Evolutionary conservation across 148 eudicot genomes (phyloP).

Genomic region (Heliosperma pusillum): DNA sequence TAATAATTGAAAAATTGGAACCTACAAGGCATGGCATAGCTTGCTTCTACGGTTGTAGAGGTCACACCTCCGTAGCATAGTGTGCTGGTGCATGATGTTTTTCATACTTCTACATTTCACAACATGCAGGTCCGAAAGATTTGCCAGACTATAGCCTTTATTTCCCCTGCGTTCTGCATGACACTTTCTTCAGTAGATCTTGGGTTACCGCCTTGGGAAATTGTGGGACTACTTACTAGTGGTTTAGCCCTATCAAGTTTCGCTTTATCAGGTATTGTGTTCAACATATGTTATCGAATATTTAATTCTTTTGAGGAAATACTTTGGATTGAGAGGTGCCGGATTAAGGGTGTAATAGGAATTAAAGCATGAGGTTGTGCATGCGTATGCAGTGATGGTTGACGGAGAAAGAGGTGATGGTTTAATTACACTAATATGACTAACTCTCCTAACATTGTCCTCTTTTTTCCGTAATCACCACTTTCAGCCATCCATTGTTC

Average conservation of each 20-base stretch:
- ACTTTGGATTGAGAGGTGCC: not conserved
- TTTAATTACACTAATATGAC: not conserved
- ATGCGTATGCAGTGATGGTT: not conserved
- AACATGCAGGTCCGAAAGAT: constrained; percentile 74
- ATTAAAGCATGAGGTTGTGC: not conserved
- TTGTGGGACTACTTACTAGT: constrained; percentile 68
- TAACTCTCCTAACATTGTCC: not conserved
- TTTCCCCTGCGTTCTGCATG: constrained; percentile 98
- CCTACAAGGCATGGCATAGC: not conserved
- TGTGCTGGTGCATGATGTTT: not conserved
- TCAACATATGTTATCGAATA: not conserved
- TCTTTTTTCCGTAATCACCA: not conserved
- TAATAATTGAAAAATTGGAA: not conserved
- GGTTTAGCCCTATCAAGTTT: constrained; percentile 97
- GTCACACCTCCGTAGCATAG: not conserved
- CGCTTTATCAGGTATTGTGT: constrained; percentile 78
- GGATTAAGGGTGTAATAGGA: not conserved
- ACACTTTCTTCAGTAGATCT: constrained; percentile 74
- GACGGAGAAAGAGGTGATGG: not conserved
- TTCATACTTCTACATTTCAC: constrained; percentile 1
- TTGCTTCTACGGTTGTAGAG: not conserved
- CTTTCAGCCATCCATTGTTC: not conserved
- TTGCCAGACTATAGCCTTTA: constrained; percentile 85
- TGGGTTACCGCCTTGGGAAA: constrained; percentile 85
- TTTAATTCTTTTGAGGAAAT: not conserved